Evolutionary conservation across 139 green algal species (phyloP), one percentile per base, ranked within the genome.

Genomic region (Desmodesmus armatus): DNA sequence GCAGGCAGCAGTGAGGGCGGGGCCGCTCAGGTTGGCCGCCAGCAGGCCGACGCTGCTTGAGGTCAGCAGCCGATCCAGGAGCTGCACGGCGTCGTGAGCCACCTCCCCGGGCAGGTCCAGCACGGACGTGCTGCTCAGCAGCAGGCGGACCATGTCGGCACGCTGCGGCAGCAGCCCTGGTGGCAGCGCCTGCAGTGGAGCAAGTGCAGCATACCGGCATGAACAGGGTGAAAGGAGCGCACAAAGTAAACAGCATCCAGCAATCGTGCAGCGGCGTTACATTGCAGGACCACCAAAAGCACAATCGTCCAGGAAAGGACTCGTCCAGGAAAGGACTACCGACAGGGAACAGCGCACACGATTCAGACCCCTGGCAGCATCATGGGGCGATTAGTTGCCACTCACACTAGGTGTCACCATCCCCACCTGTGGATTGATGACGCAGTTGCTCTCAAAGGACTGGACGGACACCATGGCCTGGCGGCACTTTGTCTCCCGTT

Each of bases 11-110:
- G 80, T 70, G 49, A 93, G 70, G 70, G 91, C 70, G 74, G 80
- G 47, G 0, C 80, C 80, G 5, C 11, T 21, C 7, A 84, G 4
- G n/a, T 35, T 25, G 25, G 5, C 19, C 9, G 49, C 51, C 40
- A 75, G 55, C n/a, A n/a, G n/a, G n/a, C n/a, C n/a, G n/a, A n/a
- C n/a, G n/a, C n/a, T n/a, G 23, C 55, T 44, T 15, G 82, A 89
- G 67, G 87, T 87, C 87, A 91, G 82, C 51, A 76, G 40, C 25
- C 91, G 76, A 70, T 94, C 91, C 85, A 92, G 88, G 15, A 92
- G 85, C 73, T 92, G 85, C 47, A 92, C 87, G 23, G 89, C 89
- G 51, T 94, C 91, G 79, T 94, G 91, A 2, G 80, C 86, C 21
- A 91, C 80, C 73, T 92, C 91, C 21, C 66, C 55, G 31, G 23